Percentiles rank a stretch among this genome's conserved stretches.
Evolutionary conservation across 148 eudicot species (phyloP).

Genomic region (Rhododendron mucronatum): DNA sequence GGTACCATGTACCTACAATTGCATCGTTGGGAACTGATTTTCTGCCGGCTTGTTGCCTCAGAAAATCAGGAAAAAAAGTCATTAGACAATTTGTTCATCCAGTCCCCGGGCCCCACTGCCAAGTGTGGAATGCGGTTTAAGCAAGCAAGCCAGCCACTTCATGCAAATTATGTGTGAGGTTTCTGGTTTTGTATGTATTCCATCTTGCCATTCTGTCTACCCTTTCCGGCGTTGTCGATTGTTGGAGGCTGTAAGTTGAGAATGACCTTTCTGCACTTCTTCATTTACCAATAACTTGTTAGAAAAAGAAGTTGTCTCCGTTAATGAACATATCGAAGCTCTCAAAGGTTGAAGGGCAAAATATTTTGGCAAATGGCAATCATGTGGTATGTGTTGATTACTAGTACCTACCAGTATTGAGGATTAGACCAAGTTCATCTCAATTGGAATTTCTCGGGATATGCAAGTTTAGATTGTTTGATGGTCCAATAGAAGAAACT

Average conservation of each 20-base stretch:
- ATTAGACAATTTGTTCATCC: background rate
- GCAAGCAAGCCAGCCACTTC: background rate
- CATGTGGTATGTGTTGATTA: background rate
- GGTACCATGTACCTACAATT: background rate
- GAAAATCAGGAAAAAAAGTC: background rate
- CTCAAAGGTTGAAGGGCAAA: background rate
- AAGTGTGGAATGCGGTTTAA: background rate
- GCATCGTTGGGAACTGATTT: background rate
- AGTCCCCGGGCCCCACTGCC: background rate
- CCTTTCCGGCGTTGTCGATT: background rate
- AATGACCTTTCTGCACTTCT: background rate
- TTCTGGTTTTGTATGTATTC: background rate
- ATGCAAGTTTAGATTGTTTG: background rate
- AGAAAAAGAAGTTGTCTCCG: background rate
- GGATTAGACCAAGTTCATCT: background rate
- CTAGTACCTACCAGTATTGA: background rate
- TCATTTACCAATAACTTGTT: too few species aligned
- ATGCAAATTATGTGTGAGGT: background rate
- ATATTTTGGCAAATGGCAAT: background rate
- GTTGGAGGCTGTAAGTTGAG: background rate
- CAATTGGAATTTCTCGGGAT: background rate
- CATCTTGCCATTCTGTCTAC: background rate
- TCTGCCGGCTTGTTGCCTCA: background rate
- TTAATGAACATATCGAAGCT: background rate
- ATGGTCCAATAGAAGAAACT: background rate